Percentiles rank a stretch among this genome's conserved stretches.
These are phyloP conservation scores for Angomonas deanei DNA, from an alignment of 208 protist genomes.

Conservation along the genomic window DNA sequence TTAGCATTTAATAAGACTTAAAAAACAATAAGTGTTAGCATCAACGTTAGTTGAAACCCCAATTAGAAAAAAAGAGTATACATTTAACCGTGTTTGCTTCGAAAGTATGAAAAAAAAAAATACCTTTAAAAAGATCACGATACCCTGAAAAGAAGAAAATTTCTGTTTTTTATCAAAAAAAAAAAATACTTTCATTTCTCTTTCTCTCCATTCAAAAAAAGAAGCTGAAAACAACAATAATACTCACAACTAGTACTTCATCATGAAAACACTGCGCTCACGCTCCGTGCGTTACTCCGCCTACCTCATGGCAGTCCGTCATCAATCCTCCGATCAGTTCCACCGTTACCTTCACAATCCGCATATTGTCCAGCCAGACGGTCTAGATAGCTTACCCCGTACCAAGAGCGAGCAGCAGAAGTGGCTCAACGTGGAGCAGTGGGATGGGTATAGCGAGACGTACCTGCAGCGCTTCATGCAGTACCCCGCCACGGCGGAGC, in stretches of 20 bases:
- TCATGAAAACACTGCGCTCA: no score
- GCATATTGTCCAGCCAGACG: constrained; percentile 79
- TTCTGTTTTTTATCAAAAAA: not conserved
- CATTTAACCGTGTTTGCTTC: not conserved
- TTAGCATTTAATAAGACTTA: not conserved
- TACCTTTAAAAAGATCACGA: no score
- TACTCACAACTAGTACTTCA: no score
- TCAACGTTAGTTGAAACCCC: not conserved
- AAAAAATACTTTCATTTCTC: not conserved
- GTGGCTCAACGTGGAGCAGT: constrained; percentile 89
- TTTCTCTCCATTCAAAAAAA: not conserved
- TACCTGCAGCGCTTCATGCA: constrained; percentile 81
- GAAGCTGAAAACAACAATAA: not conserved
- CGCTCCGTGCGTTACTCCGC: no score
- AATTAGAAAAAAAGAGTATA: not conserved
- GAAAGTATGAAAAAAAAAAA: not conserved
- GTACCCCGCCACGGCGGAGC: constrained; percentile 73
- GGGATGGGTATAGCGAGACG: constrained; percentile 79
- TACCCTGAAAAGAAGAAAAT: not conserved
- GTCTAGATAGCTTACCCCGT: constrained; percentile 63
- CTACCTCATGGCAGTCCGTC: no score
- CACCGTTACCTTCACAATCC: constrained; percentile 82
- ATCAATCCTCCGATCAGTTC: constrained; percentile 74
- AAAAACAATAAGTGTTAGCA: not conserved
- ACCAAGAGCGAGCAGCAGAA: constrained; percentile 78